Conservation (phyloP, 2,329 filamentous ascomycete species). For the Neofusicoccum sp. region DNA sequence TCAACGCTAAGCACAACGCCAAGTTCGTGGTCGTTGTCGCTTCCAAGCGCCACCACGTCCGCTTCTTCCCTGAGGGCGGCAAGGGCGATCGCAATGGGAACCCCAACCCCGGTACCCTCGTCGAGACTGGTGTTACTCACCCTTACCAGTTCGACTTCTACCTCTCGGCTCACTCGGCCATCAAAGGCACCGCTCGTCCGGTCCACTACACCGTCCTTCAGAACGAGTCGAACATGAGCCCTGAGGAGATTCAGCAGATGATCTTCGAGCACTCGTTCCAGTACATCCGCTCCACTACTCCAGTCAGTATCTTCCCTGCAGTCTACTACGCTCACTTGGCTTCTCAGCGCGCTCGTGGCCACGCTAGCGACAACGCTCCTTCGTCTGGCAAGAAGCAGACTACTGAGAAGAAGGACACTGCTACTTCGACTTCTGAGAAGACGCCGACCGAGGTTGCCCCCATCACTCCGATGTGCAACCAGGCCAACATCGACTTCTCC, state of each 20-base stretch:
- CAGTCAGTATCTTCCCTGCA: conserved; percentile 83
- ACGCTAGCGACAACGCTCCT: conserved; percentile 41
- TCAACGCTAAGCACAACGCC: conserved; percentile 46
- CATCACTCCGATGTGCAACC: conserved; percentile 45
- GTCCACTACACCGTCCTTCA: conserved; percentile 89
- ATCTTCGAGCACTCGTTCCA: conserved; percentile 96
- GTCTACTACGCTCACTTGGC: conserved; percentile 97
- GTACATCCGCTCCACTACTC: conserved; percentile 88
- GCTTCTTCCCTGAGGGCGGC: conserved; percentile 73
- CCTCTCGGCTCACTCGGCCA: conserved; percentile 70
- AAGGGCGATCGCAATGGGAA: conserved; percentile 76
- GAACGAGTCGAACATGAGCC: conserved; percentile 72
- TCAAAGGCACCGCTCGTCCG: conserved; percentile 91
- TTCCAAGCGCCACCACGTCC: conserved; percentile 91
- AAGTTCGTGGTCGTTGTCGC: conserved; percentile 86
- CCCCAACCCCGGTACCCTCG: conserved; percentile 79
- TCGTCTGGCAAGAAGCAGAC: conserved; percentile 24
- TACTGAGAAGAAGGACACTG: conserved; percentile 27
- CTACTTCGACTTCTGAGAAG: conserved; percentile 33
- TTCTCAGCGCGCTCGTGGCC: conserved; percentile 74
- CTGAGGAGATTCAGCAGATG: conserved; percentile 78
- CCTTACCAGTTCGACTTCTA: conserved; percentile 91
- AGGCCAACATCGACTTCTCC: conserved; percentile 41
- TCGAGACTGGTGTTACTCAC: conserved; percentile 88
- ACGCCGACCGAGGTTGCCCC: conserved; percentile 38